Evolutionary conservation across 2,329 filamentous ascomycete genomes (phyloP), one percentile per base, ranked within the genome.

Genomic region (Nemania diffusa): DNA sequence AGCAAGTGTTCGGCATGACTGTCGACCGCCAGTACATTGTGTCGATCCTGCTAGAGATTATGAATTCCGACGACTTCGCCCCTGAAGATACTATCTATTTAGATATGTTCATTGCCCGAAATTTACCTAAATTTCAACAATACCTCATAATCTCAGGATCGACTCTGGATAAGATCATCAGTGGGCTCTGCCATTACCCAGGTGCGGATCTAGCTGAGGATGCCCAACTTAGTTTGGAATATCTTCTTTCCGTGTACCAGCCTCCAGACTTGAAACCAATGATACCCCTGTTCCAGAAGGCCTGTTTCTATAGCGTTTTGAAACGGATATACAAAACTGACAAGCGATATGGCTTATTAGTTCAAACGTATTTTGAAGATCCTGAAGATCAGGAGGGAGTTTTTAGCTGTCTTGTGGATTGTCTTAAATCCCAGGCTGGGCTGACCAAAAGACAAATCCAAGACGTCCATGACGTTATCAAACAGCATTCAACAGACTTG

Each of bases 21-120:
- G 91, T 97, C 57, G 96, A 96, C 74, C 89, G 96, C 37, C 96
- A 99, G 79, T 97, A 97, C 74, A 89, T 99, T 67, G 87, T 97
- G 71, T 95, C 92, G 53, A 97, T 97, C 64, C 82, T 99, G 65
- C 85, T 97, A 11, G 94, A 97, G 77, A 91, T 97, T 29, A 97
- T 99, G 93, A 92, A 90, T 57, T 82, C 88, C 0, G 83, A 86
- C 3, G 88, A 92, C 53, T 98, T 97, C 79, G 87, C 89, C 0
- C 80, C 90, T 0, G 88, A 92, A 68, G 94, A 98, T 76, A 94
- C 92, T 13, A 92, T 99, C 63, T 99, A 97, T 79, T 87, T 99
- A 51, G 94, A 99, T 79, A 99, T 99, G 94, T 99, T 99, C 76
- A 92, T 99, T 76, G 95, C 96, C 20, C 90, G 96, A 63, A 99